Base-by-base conservation (phyloP, 2,329 filamentous ascomycete species). In the Orbilia oligospora region DNA sequence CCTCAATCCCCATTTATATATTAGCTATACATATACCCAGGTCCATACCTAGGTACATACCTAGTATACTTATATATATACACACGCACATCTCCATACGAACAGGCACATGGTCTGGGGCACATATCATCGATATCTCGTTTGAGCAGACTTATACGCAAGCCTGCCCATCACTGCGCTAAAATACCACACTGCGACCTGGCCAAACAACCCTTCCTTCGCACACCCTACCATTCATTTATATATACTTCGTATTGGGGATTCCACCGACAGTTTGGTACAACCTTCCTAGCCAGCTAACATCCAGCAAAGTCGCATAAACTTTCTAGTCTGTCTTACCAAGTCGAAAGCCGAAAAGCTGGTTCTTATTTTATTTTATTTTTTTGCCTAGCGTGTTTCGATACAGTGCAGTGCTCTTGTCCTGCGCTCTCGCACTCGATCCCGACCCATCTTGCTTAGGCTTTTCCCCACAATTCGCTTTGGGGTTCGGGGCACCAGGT, bases 1-100 rank as follows among this genome's bases (percentile, higher is more conserved):
- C 76, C 67, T 56, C 70, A 41, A 44, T 53, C 61, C 12, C 44
- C 73, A 71, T 79, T 63, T 68, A 75, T 69, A 30, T 78, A 72
- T 64, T 65, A 80, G 75, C 51, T 58, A 9, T 64, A 66, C 78
- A 80, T 72, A 80, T 80, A 49, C 72, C 58, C 80, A 78, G 77
- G 33, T 38, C 72, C 46, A 77, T 53, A 72, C 44, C 18, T 51
- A 51, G 18, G 70, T 71, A 80, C n/a, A n/a, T n/a, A n/a, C n/a
- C n/a, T n/a, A n/a, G n/a, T n/a, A n/a, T n/a, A n/a, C n/a, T n/a
- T 66, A 41, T 64, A 67, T 79, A 80, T 41, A 41, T 14, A 80
- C 72, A 36, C 69, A 80, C 72, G 38, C 20, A 27, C 20, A 48
- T 36, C 51, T 22, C 56, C 30, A 73, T 44, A 36, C 44, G 51